phyloP scores from a whole-genome alignment of 2,329 filamentous ascomycete genomes.

The Stagonosporopsis rhizophila region DNA sequence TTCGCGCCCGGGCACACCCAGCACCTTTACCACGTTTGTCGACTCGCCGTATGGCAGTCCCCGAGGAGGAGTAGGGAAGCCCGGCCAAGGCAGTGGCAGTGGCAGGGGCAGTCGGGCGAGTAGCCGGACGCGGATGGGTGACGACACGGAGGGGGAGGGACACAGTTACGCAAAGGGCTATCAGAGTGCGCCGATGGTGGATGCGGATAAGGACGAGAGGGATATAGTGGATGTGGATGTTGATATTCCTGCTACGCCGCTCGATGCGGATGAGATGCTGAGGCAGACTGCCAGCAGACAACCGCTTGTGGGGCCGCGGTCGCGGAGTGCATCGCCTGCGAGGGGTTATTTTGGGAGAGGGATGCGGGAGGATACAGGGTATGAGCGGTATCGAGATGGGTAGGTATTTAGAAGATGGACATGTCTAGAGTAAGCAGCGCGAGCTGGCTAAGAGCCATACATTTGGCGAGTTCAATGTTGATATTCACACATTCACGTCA shows the following conservation, averaged over 20 bases:
- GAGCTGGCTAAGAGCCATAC: constrained; percentile 1
- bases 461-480: not conserved
- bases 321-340: constrained; percentile 21
- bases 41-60: constrained; percentile 25
- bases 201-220: constrained; percentile 14
- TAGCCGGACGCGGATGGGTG: constrained; percentile 32
- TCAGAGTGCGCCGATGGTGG: constrained; percentile 28
- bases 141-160: constrained; percentile 27
- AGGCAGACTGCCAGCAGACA: constrained; percentile 24
- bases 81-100: not conserved
- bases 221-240: constrained; percentile 32
- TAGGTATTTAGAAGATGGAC: not conserved
- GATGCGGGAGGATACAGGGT: constrained; percentile 6
- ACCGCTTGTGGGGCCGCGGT: constrained; percentile 22
- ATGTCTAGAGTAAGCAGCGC: not conserved
- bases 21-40: constrained; percentile 38
- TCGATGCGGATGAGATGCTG: constrained; percentile 33
- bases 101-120: constrained; percentile 9
- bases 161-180: constrained; percentile 38
- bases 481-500: not conserved
- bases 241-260: constrained; percentile 30
- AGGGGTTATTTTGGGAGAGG: constrained; percentile 12
- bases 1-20: constrained; percentile 39
- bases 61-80: too few species aligned
- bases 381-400: constrained; percentile 7